phyloP scores from a whole-genome alignment of 768 basidiomycete species.

The Sarcodon sp. region DNA sequence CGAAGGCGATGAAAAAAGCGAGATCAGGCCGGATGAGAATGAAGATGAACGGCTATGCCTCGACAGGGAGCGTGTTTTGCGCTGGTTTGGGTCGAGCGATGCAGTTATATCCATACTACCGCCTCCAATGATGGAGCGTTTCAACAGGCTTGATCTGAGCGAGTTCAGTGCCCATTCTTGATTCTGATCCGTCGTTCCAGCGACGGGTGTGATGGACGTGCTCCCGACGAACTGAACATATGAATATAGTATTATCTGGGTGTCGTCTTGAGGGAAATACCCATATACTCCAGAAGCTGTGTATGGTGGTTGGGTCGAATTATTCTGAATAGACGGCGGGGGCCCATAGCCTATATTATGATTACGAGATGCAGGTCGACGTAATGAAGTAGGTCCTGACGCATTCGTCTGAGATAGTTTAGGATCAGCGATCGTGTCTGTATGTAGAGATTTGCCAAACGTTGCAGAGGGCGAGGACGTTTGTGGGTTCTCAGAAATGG shows the following conservation, averaged over 20 bases:
- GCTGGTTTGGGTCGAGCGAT: conserved; percentile 15
- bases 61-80: conserved; percentile 8
- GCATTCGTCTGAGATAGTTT: not conserved
- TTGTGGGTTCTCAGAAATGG: conserved; percentile 16
- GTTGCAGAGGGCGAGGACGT: conserved; percentile 16
- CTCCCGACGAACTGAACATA: conserved; percentile 74
- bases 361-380: not conserved
- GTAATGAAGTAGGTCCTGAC: not conserved
- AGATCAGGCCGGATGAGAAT: conserved; percentile 34
- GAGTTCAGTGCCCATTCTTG: conserved; percentile 30
- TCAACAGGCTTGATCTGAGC: conserved; percentile 38
- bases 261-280: conserved; percentile 30
- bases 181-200: conserved; percentile 27
- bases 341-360: conserved; percentile 33
- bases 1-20: conserved; percentile 17
- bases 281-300: conserved; percentile 27
- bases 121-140: conserved; percentile 42
- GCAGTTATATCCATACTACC: conserved; percentile 73
- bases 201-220: conserved; percentile 39
- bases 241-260: conserved; percentile 70
- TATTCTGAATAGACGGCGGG: conserved; percentile 10
- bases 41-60: conserved; percentile 37
- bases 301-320: conserved; percentile 13
- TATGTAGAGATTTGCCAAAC: conserved; percentile 13
- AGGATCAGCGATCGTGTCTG: conserved; percentile 21